Evolutionary conservation across 192 early-diverging fungal species (phyloP).

Genomic region (Coemansia sp.): DNA sequence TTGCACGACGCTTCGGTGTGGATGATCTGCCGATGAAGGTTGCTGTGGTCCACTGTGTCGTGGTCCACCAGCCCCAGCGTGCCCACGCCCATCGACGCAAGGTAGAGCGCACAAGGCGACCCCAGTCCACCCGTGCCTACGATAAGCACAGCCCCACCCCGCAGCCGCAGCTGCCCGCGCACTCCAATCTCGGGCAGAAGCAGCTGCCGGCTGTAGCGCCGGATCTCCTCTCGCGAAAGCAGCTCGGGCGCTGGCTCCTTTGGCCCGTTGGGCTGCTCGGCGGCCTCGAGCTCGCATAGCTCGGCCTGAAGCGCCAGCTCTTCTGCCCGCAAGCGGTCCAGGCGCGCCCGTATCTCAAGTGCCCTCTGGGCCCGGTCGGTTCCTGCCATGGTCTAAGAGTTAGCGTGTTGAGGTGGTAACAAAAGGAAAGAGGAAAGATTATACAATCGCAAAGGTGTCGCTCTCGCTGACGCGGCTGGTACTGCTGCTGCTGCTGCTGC

Average conservation of each 20-base stretch:
- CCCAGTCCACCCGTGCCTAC: slow-evolving; percentile 96
- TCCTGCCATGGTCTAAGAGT: not conserved
- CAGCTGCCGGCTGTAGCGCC: slow-evolving; percentile 80
- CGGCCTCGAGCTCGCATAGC: slow-evolving; percentile 23
- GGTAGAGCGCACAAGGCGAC: slow-evolving; percentile 78
- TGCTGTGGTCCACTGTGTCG: slow-evolving; percentile 83
- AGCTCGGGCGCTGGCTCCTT: not conserved
- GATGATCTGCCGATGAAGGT: slow-evolving; percentile 92
- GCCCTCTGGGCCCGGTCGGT: slow-evolving; percentile 5
- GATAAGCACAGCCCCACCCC: slow-evolving; percentile 69
- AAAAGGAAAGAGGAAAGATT: not conserved
- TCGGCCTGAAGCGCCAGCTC: slow-evolving; percentile 36
- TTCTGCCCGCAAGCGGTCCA: slow-evolving; percentile 20
- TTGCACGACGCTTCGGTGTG: slow-evolving; percentile 66
- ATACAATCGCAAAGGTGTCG: not conserved
- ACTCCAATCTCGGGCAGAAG: slow-evolving; percentile 68
- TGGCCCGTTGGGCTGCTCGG: not conserved
- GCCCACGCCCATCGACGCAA: slow-evolving; percentile 85
- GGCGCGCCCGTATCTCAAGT: slow-evolving; percentile 8
- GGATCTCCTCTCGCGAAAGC: slow-evolving; percentile 66
- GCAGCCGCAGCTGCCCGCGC: slow-evolving; percentile 69
- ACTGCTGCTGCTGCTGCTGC: not conserved
- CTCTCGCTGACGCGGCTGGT: not conserved
- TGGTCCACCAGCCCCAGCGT: slow-evolving; percentile 88
- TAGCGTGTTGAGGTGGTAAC: too few relatives aligned